Conservation (phyloP, 306 rosid species). For the Fagus sylvatica region DNA sequence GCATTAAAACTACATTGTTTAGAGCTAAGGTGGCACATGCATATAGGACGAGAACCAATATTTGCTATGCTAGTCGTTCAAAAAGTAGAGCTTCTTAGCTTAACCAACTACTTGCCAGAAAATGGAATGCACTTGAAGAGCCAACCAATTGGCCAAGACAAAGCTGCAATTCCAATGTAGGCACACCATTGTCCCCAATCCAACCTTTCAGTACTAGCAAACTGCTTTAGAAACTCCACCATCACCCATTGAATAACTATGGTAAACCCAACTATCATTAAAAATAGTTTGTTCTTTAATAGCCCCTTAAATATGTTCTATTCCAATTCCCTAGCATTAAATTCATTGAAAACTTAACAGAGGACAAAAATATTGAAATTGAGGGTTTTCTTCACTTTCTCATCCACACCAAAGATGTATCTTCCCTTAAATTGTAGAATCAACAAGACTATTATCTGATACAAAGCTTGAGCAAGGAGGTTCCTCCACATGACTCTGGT, state of each 20-base stretch:
- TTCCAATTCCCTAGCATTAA: constrained; percentile 32
- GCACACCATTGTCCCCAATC: constrained; percentile 30
- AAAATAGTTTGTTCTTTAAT: constrained; percentile 18
- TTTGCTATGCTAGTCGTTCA: not conserved
- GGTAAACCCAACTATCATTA: constrained; percentile 24
- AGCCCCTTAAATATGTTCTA: constrained; percentile 24
- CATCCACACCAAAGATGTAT: constrained; percentile 26
- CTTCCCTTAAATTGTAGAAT: constrained; percentile 24
- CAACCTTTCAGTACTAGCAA: constrained; percentile 26
- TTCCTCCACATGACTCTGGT: constrained; percentile 35
- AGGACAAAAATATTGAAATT: constrained; percentile 30
- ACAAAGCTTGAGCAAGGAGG: constrained; percentile 31
- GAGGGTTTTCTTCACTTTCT: constrained; percentile 22
- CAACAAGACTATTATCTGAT: constrained; percentile 22
- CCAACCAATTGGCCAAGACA: constrained; percentile 39
- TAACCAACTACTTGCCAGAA: not conserved
- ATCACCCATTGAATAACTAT: constrained; percentile 18
- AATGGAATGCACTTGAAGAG: constrained; percentile 20
- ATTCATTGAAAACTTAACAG: constrained; percentile 29
- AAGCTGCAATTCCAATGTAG: constrained; percentile 28
- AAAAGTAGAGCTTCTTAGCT: not conserved
- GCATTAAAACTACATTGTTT: too few relatives aligned
- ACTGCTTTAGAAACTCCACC: constrained; percentile 31
- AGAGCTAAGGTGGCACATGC: too few relatives aligned
- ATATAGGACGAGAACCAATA: too few relatives aligned